phyloP scores from a whole-genome alignment of 2,329 filamentous ascomycete species.

The Madurella fahalii region DNA sequence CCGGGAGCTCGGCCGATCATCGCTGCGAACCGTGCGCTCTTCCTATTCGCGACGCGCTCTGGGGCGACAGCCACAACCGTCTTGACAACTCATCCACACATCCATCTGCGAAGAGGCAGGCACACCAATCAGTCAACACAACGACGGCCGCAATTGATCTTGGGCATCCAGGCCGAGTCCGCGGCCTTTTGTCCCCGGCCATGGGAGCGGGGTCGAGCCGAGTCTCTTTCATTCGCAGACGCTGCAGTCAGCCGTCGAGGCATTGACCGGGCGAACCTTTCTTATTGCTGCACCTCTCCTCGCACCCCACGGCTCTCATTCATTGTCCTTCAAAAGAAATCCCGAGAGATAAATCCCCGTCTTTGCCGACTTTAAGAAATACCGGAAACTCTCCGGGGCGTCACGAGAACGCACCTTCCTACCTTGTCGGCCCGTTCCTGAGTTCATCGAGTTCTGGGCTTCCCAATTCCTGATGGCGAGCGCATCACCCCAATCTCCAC shows the following conservation, averaged over 20 bases:
- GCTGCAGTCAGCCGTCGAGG: not conserved
- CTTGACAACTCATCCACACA: conserved; percentile 15
- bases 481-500: conserved; percentile 11
- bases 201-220: conserved; percentile 12
- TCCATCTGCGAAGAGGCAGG: conserved; percentile 13
- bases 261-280: not conserved
- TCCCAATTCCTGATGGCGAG: conserved; percentile 18
- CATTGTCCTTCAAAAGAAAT: too few species aligned
- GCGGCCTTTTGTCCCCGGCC: not conserved
- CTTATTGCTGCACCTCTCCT: not conserved
- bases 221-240: not conserved
- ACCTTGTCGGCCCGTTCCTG: too few species aligned
- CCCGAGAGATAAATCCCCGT: too few species aligned
- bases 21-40: conserved; percentile 1
- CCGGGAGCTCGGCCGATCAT: conserved; percentile 8
- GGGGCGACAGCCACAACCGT: not conserved
- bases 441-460: not conserved
- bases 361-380: too few species aligned
- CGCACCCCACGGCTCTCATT: too few species aligned
- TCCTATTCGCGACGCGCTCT: conserved; percentile 17
- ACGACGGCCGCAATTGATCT: conserved; percentile 7
- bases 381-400: too few species aligned
- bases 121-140: conserved; percentile 18
- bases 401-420: not conserved
- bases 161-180: conserved; percentile 9